These are phyloP conservation scores for Peronospora destructor DNA, from an alignment of 352 stramenopile species.

Conservation along the genomic window DNA sequence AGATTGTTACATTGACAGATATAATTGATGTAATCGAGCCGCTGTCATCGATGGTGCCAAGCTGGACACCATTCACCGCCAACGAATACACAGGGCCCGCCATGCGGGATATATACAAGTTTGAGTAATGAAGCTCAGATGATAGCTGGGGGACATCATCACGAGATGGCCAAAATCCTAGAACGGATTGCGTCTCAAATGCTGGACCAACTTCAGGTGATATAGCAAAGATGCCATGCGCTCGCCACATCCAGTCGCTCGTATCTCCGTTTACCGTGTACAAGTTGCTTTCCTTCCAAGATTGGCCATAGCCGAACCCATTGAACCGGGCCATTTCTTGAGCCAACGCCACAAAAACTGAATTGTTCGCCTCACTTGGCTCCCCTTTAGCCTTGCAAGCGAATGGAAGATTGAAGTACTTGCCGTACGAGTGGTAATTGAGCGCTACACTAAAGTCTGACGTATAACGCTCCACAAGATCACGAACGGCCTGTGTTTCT, in stretches of 20 bases:
- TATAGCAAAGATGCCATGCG: constrained; percentile 78
- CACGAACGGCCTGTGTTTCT: constrained; percentile 67
- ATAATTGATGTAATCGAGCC: constrained; percentile 12
- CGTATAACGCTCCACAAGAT: constrained; percentile 44
- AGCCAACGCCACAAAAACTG: constrained; percentile 46
- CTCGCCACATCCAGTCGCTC: constrained; percentile 83
- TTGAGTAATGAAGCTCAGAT: constrained; percentile 67
- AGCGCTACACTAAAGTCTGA: constrained; percentile 57
- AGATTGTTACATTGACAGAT: constrained; percentile 28
- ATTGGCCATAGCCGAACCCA: constrained; percentile 64
- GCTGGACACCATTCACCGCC: constrained; percentile 25
- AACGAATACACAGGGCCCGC: constrained; percentile 53
- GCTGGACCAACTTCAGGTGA: constrained; percentile 72
- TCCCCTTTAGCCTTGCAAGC: constrained; percentile 60
- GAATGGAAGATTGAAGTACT: constrained; percentile 80
- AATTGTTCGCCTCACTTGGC: constrained; percentile 26
- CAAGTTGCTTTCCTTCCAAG: constrained; percentile 78
- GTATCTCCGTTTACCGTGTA: constrained; percentile 85
- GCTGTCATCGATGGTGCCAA: constrained; percentile 4
- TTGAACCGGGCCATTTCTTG: constrained; percentile 72
- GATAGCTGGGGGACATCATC: constrained; percentile 52
- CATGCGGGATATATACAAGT: constrained; percentile 45
- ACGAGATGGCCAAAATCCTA: constrained; percentile 63
- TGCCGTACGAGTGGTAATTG: constrained; percentile 84
- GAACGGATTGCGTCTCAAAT: constrained; percentile 32